Evolutionary conservation across 208 protist species (phyloP).

Genomic region (Paratrypanosoma confusum): DNA sequence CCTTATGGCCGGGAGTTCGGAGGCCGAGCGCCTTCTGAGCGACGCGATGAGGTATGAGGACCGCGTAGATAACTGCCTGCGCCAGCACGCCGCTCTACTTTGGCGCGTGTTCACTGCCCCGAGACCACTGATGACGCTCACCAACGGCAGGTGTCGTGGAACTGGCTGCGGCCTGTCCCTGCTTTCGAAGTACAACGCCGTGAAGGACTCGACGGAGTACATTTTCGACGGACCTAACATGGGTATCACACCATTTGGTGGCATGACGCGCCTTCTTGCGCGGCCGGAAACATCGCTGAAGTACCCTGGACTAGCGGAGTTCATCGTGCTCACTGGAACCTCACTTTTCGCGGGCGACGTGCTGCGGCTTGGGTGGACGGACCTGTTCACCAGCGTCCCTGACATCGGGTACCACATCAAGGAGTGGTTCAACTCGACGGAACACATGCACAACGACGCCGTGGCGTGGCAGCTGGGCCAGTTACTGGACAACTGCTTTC

Average conservation of each 20-base stretch:
- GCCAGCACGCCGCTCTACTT: conserved; percentile 70
- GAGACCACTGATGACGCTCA: conserved; percentile 73
- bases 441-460: conserved; percentile 90
- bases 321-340: conserved; percentile 79
- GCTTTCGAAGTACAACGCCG: conserved; percentile 72
- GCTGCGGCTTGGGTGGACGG: conserved; percentile 79
- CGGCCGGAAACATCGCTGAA: conserved; percentile 81
- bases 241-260: conserved; percentile 76
- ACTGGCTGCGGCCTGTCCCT: conserved; percentile 79
- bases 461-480: conserved; percentile 86
- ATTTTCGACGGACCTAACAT: conserved; percentile 73
- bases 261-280: conserved; percentile 67
- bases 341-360: conserved; percentile 85
- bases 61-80: conserved; percentile 56
- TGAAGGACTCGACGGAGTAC: conserved; percentile 78
- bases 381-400: conserved; percentile 76
- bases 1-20: conserved; percentile 7
- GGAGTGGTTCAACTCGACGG: conserved; percentile 82
- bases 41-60: conserved; percentile 68
- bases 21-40: conserved; percentile 35
- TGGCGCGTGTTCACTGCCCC: conserved; percentile 70
- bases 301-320: conserved; percentile 85
- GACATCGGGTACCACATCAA: conserved; percentile 87
- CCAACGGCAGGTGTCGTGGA: conserved; percentile 82
- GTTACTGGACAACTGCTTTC: conserved; percentile 77